Evolutionary conservation across 2,329 filamentous ascomycete genomes (phyloP).

Genomic region (Lasiodiplodia citricola): DNA sequence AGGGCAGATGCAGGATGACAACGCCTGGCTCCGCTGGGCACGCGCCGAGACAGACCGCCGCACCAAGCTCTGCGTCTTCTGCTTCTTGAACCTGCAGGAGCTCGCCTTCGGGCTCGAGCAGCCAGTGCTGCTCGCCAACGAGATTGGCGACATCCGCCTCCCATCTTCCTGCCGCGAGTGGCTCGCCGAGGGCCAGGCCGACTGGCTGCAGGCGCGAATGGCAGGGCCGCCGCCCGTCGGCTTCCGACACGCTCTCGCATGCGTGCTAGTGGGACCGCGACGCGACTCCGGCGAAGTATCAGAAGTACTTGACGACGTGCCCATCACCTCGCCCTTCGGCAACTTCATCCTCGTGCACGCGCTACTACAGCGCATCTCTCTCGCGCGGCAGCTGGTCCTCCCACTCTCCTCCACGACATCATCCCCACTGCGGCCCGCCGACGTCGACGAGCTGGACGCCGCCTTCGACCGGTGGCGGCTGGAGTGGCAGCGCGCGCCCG

Average conservation of each 20-base stretch:
- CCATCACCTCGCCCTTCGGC: background rate
- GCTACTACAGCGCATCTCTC: background rate
- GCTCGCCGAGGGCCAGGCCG: background rate
- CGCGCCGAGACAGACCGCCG: background rate
- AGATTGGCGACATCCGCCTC: background rate
- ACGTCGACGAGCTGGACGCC: background rate
- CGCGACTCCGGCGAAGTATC: too few species aligned
- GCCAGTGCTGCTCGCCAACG: background rate
- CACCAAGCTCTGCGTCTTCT: slow-evolving; percentile 4
- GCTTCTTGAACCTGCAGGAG: slow-evolving; percentile 7
- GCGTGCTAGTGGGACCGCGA: background rate
- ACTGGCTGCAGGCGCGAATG: background rate
- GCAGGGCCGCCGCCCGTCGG: background rate
- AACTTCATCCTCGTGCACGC: slow-evolving; percentile 15
- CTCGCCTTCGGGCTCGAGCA: background rate
- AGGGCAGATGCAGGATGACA: background rate
- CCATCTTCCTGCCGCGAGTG: slow-evolving; percentile 1
- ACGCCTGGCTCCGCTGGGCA: background rate
- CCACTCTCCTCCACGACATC: background rate
- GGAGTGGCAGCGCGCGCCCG: background rate
- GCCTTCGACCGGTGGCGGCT: slow-evolving; percentile 1
- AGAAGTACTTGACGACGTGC: background rate
- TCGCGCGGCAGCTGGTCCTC: background rate
- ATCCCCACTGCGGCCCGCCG: background rate
- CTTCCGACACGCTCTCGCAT: background rate